These are phyloP conservation scores for Yamagishiella unicocca DNA, from an alignment of 139 green algal species.

Conservation along the genomic window DNA sequence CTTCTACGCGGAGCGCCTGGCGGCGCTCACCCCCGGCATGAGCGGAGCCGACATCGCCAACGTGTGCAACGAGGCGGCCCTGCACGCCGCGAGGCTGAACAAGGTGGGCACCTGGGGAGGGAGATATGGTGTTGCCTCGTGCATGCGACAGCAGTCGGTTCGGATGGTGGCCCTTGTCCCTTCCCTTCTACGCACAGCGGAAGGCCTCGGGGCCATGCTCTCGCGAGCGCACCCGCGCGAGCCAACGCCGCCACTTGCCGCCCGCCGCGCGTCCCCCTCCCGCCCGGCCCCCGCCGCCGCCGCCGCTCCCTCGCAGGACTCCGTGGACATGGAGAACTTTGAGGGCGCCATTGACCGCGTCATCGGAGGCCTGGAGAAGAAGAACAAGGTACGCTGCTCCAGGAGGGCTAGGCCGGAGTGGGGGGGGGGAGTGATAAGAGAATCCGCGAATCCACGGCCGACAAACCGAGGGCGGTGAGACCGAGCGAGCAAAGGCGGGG, in stretches of 20 bases:
- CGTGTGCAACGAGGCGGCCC: conserved; percentile 97
- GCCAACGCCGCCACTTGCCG: neutral
- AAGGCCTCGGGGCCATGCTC: no score
- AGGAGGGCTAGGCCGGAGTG: no score
- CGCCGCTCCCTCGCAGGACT: conserved; percentile 6
- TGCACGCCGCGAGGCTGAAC: conserved; percentile 89
- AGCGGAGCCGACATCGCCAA: conserved; percentile 99
- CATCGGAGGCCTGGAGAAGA: conserved; percentile 99
- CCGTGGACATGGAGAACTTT: conserved; percentile 91
- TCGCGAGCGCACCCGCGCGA: no score
- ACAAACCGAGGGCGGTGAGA: no score
- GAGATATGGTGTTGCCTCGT: neutral
- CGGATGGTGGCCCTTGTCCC: no score
- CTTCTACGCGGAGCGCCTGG: conserved; percentile 90
- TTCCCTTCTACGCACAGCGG: no score
- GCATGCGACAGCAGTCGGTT: neutral
- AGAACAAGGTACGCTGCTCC: conserved; percentile 97
- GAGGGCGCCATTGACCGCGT: conserved; percentile 96
- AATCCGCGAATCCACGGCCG: no score
- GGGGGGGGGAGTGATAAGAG: no score
- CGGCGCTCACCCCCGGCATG: conserved; percentile 95
- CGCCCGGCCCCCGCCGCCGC: neutral
- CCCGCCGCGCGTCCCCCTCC: no score
- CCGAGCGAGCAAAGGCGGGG: neutral
- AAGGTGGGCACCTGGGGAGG: conserved; percentile 45